Evolutionary conservation across 164 flowering plant species (phyloP).

Genomic region (Annona cherimola): DNA sequence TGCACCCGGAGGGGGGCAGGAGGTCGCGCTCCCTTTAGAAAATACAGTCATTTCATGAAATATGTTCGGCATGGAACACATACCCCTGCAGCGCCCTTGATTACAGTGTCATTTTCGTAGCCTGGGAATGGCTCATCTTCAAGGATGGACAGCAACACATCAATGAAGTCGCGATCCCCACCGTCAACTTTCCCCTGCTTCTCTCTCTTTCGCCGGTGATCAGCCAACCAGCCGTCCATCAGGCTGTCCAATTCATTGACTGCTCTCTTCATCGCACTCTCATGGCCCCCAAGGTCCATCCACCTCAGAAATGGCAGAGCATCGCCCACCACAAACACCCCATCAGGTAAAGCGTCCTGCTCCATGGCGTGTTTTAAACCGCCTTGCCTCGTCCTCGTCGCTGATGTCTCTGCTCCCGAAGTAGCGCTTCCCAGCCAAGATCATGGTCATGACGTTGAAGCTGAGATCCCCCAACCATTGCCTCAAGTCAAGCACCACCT

Average conservation of each 20-base stretch:
- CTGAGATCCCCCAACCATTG: background rate
- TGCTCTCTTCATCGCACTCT: slow-evolving; percentile 2
- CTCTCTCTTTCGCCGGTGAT: slow-evolving; percentile 8
- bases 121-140: slow-evolving; percentile 4
- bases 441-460: slow-evolving; percentile 1
- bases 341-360: background rate
- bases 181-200: background rate
- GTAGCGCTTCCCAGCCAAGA: slow-evolving; percentile 1
- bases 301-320: slow-evolving; percentile 5
- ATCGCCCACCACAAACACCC: slow-evolving; percentile 1
- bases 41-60: too few species aligned
- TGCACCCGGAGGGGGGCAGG: too few species aligned
- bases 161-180: slow-evolving; percentile 8
- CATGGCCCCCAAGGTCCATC: slow-evolving; percentile 3
- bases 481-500: too few species aligned
- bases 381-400: slow-evolving; percentile 1
- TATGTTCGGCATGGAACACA: too few species aligned
- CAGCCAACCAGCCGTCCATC: slow-evolving; percentile 3
- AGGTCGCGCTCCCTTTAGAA: too few species aligned
- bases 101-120: slow-evolving; percentile 4
- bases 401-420: background rate
- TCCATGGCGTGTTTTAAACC: background rate
- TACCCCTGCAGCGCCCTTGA: slow-evolving; percentile 13
- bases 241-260: background rate
- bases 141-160: slow-evolving; percentile 10